Percentiles rank a stretch among this genome's conserved stretches.
Evolutionary conservation across 2,329 filamentous ascomycete species (phyloP).

Genomic region (Colletotrichum siamense): DNA sequence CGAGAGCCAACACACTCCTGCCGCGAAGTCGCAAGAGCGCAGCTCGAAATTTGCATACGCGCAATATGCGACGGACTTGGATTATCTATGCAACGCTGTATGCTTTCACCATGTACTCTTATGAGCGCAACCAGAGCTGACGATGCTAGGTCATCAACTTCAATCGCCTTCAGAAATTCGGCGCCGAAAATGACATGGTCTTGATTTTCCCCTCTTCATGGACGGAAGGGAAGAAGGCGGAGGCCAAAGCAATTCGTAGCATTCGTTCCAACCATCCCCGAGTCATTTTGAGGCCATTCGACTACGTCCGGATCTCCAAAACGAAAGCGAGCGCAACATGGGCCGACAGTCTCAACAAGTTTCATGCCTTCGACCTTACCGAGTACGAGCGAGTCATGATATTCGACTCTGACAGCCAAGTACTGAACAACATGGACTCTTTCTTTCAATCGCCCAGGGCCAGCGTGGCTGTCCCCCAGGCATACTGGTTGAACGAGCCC

Average conservation of each 20-base stretch:
- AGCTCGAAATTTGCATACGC: conserved; percentile 47
- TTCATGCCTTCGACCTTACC: conserved; percentile 71
- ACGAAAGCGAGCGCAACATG: conserved; percentile 49
- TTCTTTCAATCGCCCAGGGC: conserved; percentile 70
- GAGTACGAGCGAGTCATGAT: conserved; percentile 59
- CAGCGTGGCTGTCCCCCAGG: conserved; percentile 71
- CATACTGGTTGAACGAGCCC: conserved; percentile 67
- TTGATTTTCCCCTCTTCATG: conserved; percentile 48
- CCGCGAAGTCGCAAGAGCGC: not conserved
- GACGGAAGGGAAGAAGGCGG: not conserved
- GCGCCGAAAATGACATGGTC: conserved; percentile 47
- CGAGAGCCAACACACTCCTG: not conserved
- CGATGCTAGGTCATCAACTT: conserved; percentile 48
- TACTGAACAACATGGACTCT: conserved; percentile 71
- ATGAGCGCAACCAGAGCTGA: not conserved
- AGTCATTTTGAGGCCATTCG: conserved; percentile 7
- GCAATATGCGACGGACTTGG: conserved; percentile 53
- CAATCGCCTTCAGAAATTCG: conserved; percentile 45
- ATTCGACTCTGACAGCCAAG: conserved; percentile 65
- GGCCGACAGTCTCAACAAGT: conserved; percentile 71
- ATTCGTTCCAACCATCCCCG: not conserved
- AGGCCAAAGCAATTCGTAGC: not conserved
- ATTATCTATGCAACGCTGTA: conserved; percentile 52
- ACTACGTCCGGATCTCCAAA: not conserved
- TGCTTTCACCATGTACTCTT: not conserved